Evolutionary conservation across 352 stramenopile genomes (phyloP), one percentile per base, ranked within the genome.

Genomic region (Phytophthora megakarya): DNA sequence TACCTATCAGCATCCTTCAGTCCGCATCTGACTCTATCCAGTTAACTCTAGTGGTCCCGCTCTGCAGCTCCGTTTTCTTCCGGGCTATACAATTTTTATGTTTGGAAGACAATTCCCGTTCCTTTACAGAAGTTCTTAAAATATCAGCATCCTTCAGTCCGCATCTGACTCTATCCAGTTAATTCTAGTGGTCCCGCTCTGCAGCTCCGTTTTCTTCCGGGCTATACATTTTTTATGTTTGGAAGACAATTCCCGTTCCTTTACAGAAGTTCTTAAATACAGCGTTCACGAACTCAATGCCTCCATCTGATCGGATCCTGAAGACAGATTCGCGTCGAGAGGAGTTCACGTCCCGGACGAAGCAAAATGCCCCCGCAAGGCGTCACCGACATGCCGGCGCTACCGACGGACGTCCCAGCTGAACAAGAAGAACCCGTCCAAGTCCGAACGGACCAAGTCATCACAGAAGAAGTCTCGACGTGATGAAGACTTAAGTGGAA

Each of bases 31-130:
- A 32, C 26, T 32, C 26, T 32, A 9, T 32, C 9, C 5, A 32
- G 26, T 32, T 32, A 10, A 9, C 51, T 45, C 30, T 66, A 47
- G 26, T 66, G 58, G n/a, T 60, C 48, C 5, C 40, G 19, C 25
- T 66, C 47, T 49, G 47, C 30, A 32, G 48, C 32, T 54, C 58
- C 39, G 25, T 65, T 67, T n/a, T 67, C 49, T 55, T 67, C 42
- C 13, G 43, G 59, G 8, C 25, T 45, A n/a, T 39, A 67, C 1
- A 32, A 19, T 16, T 61, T 61, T 1, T 42, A 67, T 28, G 13
- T 51, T 21, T 62, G 43, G 22, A 67, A 67, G 4, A 26, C 35
- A 51, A 57, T 62, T 0, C 37, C 39, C 11, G 46, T 40, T 1
- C 15, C 23, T 54, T 61, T 57, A 32, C 59, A 61, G 11, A 61